Percentiles rank a stretch among this genome's conserved stretches.
Evolutionary conservation across 352 stramenopile genomes (phyloP).

Genomic region (Globisporangium cystogenes): DNA sequence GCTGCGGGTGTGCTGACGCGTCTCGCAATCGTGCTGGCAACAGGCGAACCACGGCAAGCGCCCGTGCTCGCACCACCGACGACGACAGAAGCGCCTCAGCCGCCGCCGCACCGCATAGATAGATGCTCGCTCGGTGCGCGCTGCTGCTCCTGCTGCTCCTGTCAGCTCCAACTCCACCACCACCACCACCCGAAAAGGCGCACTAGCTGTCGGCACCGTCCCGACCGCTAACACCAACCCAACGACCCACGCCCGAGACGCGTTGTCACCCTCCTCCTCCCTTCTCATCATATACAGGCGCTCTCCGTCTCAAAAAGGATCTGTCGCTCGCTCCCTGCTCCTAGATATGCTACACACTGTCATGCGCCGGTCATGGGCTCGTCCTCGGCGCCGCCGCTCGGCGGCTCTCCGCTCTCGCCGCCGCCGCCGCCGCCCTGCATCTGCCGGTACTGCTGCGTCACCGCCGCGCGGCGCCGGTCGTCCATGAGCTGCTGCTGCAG

Average conservation of each 20-base stretch:
- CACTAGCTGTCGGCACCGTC: no score
- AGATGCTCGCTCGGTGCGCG: background rate
- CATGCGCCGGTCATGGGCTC: constrained; percentile 17
- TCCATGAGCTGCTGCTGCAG: constrained; percentile 98
- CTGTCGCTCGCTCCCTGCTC: background rate
- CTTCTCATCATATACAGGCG: no score
- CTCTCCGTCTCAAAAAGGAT: no score
- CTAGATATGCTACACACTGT: constrained; percentile 13
- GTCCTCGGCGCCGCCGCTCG: constrained; percentile 21
- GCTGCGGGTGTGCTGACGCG: background rate
- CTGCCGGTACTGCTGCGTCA: constrained; percentile 85
- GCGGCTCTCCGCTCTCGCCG: constrained; percentile 2
- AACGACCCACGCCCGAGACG: no score
- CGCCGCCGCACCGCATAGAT: constrained; percentile 36
- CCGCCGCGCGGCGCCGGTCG: constrained; percentile 89
- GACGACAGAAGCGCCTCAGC: constrained; percentile 76
- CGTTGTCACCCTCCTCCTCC: no score
- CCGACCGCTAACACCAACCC: no score
- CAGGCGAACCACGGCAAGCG: constrained; percentile 86
- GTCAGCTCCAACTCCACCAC: no score
- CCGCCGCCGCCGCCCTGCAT: constrained; percentile 37
- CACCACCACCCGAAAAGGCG: no score
- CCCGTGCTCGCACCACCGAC: constrained; percentile 74
- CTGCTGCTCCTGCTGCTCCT: background rate
- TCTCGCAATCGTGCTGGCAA: background rate